Conservation (phyloP, 2,329 filamentous ascomycete species). For the Cladosporium sp. region DNA sequence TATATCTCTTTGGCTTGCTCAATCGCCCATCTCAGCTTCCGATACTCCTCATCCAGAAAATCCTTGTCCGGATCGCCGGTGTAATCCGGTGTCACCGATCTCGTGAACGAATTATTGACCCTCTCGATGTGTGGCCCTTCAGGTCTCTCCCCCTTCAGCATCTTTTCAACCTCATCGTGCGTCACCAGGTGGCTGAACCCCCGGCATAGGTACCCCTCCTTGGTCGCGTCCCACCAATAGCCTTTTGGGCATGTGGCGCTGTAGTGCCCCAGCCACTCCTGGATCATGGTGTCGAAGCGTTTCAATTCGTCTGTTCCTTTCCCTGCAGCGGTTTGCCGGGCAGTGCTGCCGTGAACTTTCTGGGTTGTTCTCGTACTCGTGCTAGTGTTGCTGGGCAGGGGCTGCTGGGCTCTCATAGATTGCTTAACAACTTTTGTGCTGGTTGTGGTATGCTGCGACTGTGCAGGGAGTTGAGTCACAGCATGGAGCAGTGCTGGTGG, state of each 20-base stretch:
- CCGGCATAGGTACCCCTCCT: conserved; percentile 9
- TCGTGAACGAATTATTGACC: not conserved
- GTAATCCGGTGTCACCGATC: not conserved
- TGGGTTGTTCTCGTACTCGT: not conserved
- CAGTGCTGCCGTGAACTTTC: not conserved
- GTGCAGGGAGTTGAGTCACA: not conserved
- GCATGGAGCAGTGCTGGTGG: not conserved
- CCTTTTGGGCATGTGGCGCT: conserved; percentile 4
- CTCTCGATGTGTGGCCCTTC: not conserved
- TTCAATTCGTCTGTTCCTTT: not conserved
- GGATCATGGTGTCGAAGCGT: not conserved
- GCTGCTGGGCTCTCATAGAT: not conserved
- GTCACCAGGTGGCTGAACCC: not conserved
- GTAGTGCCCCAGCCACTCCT: not conserved
- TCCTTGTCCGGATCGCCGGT: too few relatives aligned
- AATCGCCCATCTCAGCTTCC: too few relatives aligned
- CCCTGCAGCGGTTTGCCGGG: not conserved
- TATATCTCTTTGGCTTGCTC: not conserved
- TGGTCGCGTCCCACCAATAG: not conserved
- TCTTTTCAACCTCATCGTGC: conserved; percentile 1
- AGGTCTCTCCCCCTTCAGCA: not conserved
- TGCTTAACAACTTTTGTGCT: not conserved
- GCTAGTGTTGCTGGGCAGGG: not conserved
- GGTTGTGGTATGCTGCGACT: not conserved
- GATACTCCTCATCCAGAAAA: too few relatives aligned